Percentiles rank a stretch among this genome's conserved stretches.
phyloP scores from a whole-genome alignment of 2,329 filamentous ascomycete species.

The Pestalotiopsis sp. region DNA sequence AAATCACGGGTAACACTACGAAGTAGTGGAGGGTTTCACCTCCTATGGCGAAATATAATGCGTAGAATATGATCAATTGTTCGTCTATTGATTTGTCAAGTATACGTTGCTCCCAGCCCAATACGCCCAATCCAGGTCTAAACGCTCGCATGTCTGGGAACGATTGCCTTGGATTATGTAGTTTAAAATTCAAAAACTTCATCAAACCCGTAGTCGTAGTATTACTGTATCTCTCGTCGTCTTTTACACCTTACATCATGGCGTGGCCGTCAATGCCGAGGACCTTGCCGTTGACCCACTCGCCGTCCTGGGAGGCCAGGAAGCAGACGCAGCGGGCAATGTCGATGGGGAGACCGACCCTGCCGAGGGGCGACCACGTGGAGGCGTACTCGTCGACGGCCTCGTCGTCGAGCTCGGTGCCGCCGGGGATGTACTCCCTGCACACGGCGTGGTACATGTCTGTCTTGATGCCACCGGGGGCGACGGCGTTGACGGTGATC shows the following conservation, averaged over 20 bases:
- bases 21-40: too few species aligned
- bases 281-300: conserved; percentile 45
- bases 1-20: too few species aligned
- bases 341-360: conserved; percentile 69
- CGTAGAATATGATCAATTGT: neutral
- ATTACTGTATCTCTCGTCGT: neutral
- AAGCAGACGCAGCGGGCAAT: conserved; percentile 67
- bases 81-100: neutral
- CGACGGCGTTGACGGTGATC: conserved; percentile 69
- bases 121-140: neutral
- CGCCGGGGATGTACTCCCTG: conserved; percentile 64
- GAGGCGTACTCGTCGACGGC: conserved; percentile 66
- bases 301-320: conserved; percentile 49
- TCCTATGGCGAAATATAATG: too few species aligned
- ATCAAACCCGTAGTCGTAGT: neutral
- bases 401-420: conserved; percentile 57
- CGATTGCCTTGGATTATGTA: neutral
- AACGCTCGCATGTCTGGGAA: neutral
- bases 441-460: conserved; percentile 71
- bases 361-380: conserved; percentile 66
- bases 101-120: neutral
- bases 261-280: conserved; percentile 19
- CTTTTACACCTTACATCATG: conserved; percentile 21
- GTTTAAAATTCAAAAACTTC: neutral
- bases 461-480: conserved; percentile 68